phyloP scores from a whole-genome alignment of 2,329 filamentous ascomycete genomes.

The Colletotrichum sp. region DNA sequence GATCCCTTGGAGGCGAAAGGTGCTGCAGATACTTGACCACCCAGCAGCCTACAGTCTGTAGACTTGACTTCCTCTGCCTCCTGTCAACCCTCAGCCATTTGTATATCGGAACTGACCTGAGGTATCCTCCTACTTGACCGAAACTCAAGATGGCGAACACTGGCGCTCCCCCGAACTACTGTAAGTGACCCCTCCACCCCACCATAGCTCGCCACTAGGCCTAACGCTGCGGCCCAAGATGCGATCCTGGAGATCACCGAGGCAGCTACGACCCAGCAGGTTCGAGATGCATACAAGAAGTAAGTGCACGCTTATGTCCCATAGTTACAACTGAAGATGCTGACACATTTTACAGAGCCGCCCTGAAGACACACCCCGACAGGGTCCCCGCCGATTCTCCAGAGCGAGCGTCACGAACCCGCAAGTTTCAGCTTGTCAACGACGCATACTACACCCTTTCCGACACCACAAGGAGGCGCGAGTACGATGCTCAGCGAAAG shows the following conservation, averaged over 20 bases:
- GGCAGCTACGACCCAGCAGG: slow-evolving; percentile 79
- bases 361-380: slow-evolving; percentile 92
- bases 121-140: background rate
- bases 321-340: background rate
- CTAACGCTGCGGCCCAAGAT: slow-evolving; percentile 54
- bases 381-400: slow-evolving; percentile 84
- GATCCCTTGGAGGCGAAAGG: background rate
- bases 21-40: background rate
- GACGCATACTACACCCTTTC: slow-evolving; percentile 94
- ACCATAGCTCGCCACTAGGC: background rate
- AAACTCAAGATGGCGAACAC: slow-evolving; percentile 20
- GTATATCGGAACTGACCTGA: background rate
- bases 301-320: slow-evolving; percentile 34
- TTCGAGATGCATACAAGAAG: slow-evolving; percentile 96
- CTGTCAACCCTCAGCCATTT: background rate
- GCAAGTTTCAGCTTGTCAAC: slow-evolving; percentile 89
- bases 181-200: slow-evolving; percentile 41
- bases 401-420: slow-evolving; percentile 81
- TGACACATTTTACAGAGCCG: slow-evolving; percentile 62
- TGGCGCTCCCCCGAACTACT: slow-evolving; percentile 62
- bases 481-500: slow-evolving; percentile 80
- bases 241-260: slow-evolving; percentile 75
- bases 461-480: slow-evolving; percentile 75
- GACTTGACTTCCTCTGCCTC: background rate
- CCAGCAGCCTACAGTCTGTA: background rate